Percentiles rank a stretch among this genome's conserved stretches.
These are phyloP conservation scores for Russula virescens DNA, from an alignment of 768 basidiomycete genomes.

Conservation along the genomic window DNA sequence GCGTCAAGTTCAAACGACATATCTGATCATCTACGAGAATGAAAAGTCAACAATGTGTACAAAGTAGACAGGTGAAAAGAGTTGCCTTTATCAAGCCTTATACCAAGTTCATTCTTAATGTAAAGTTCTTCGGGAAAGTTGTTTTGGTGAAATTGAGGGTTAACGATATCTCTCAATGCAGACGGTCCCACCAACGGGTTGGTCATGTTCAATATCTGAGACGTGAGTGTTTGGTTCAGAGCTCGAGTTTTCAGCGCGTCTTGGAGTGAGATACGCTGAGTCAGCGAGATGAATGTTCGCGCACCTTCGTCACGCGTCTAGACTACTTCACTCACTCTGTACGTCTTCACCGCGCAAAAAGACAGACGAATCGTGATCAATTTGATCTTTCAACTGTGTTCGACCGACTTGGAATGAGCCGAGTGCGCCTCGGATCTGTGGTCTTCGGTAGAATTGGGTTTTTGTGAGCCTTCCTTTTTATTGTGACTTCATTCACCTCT, in stretches of 20 bases:
- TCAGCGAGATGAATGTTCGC: neutral
- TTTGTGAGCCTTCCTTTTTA: too few relatives aligned
- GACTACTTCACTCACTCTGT: too few relatives aligned
- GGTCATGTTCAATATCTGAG: slow-evolving; percentile 16
- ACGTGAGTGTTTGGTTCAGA: too few relatives aligned
- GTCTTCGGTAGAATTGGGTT: too few relatives aligned
- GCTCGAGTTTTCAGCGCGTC: neutral
- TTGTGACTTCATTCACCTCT: too few relatives aligned
- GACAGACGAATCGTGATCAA: too few relatives aligned
- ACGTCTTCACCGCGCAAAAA: too few relatives aligned
- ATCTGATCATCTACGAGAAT: slow-evolving; percentile 77
- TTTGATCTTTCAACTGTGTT: too few relatives aligned
- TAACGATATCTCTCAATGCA: slow-evolving; percentile 52
- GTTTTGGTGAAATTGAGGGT: slow-evolving; percentile 93
- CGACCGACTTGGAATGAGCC: too few relatives aligned
- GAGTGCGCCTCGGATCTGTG: too few relatives aligned
- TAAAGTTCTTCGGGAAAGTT: slow-evolving; percentile 76
- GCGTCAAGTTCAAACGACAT: slow-evolving; percentile 75
- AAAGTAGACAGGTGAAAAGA: neutral
- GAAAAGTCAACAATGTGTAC: slow-evolving; percentile 7
- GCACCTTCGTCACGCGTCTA: too few relatives aligned
- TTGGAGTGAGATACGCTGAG: neutral
- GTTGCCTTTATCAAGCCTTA: slow-evolving; percentile 91
- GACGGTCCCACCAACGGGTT: slow-evolving; percentile 33
- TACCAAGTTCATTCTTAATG: slow-evolving; percentile 73